Evolutionary conservation across 495 filamentous ascomycete species (phyloP), one percentile per base, ranked within the genome.

Genomic region (Podospora tetraspora): DNA sequence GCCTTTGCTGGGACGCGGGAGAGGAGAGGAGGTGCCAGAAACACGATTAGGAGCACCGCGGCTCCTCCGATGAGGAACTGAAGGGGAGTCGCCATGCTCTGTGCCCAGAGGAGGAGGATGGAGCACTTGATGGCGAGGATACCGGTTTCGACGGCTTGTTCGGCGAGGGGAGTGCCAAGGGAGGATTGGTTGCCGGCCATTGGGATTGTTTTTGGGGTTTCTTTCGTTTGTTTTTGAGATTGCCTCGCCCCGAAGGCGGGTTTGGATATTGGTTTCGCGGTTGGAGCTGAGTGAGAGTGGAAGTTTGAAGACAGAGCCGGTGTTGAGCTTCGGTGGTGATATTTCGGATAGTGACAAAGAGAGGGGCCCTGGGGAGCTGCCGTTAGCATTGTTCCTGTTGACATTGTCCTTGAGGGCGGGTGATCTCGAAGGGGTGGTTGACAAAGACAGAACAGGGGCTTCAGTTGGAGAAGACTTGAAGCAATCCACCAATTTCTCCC

Each of bases 61-160:
- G 58, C 19, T 21, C 74, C 64, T 3, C 66, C 70, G 1, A 76
- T 25, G 52, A 74, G 62, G 27, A 76, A 74, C 24, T 74, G 63
- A 12, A 66, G 16, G 0, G 72, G 70, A 0, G 74, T 71, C 0
- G 58, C 62, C 16, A 67, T 71, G 68, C 68, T 74, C 16, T 67
- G 70, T 12, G 73, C 61, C 74, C 74, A 76, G 1, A 76, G 58
- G 32, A 73, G 61, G 32, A 71, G 66, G 3, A 71, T 70, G 24
- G 74, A 27, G 9, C 71, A 43, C 60, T 69, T 74, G 58, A 76
- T 29, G 2, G 68, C 69, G 1, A 68, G 22, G 59, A 74, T 71
- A 3, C 62, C 64, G 3, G 30, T 60, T 19, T 69, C 52, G 57
- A 75, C 43, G 10, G 72, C n/a, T 23, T 66, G 43, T 21, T 72